phyloP scores from a whole-genome alignment of 192 early-diverging fungal genomes.

The Entomortierella chlamydospora region DNA sequence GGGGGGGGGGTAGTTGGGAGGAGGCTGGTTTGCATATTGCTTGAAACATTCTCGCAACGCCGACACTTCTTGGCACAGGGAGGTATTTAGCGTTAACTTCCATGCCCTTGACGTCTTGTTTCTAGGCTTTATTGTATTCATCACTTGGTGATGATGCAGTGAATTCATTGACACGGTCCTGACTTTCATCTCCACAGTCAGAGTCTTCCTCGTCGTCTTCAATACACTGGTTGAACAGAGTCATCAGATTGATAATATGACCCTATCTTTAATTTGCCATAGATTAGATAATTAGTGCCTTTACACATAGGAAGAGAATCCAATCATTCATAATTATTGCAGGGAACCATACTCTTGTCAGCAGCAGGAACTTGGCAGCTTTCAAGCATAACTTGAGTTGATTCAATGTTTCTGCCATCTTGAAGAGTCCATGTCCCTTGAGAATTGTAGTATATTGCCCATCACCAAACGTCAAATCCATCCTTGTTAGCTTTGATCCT shows the following conservation, averaged over 20 bases:
- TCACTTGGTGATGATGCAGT: not conserved
- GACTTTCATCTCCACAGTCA: not conserved
- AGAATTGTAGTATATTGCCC: not conserved
- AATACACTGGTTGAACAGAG: not conserved
- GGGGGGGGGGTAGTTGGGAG: too few relatives aligned
- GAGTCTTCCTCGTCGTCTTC: not conserved
- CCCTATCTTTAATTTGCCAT: not conserved
- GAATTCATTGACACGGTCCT: not conserved
- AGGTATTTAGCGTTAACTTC: too few relatives aligned
- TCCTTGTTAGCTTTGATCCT: slow-evolving; percentile 1
- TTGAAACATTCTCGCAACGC: too few relatives aligned
- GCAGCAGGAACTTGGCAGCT: not conserved
- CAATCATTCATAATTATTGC: not conserved
- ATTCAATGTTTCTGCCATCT: not conserved
- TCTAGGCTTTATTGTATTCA: too few relatives aligned
- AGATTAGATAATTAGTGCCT: not conserved
- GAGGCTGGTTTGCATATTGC: too few relatives aligned
- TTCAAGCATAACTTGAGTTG: not conserved
- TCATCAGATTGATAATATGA: not conserved
- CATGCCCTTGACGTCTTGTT: too few relatives aligned
- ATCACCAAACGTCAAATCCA: not conserved
- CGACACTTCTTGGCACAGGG: too few relatives aligned
- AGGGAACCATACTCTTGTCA: not conserved
- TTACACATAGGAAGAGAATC: slow-evolving; percentile 1
- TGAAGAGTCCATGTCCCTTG: not conserved